A percentile compares a stretch with the other conserved stretches of the same genome.
These are phyloP conservation scores for Psilocybe cyanescens DNA, from an alignment of 768 basidiomycete genomes.

Conservation along the genomic window DNA sequence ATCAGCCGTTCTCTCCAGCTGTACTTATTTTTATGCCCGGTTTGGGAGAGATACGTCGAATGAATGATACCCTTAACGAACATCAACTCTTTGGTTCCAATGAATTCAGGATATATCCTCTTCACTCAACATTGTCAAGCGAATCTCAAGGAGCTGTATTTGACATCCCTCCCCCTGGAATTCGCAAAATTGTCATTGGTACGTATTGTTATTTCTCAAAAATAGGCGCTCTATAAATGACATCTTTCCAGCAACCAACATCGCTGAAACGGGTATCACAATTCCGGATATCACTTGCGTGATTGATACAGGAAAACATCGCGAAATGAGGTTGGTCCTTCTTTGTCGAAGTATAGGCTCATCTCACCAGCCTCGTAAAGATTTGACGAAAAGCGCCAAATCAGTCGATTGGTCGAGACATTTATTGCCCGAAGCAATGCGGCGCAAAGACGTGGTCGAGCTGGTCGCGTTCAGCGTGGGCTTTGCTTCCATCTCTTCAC, in stretches of 20 bases:
- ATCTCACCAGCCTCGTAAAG: slow-evolving; percentile 36
- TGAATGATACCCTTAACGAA: slow-evolving; percentile 80
- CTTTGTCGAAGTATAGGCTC: background rate
- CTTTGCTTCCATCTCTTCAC: slow-evolving; percentile 97
- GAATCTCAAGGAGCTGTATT: slow-evolving; percentile 93
- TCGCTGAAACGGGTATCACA: slow-evolving; percentile 97
- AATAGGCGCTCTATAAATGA: slow-evolving; percentile 6
- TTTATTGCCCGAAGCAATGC: slow-evolving; percentile 93
- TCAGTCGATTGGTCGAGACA: slow-evolving; percentile 89
- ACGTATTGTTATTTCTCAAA: slow-evolving; percentile 22
- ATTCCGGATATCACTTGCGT: slow-evolving; percentile 98
- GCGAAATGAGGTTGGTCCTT: slow-evolving; percentile 78
- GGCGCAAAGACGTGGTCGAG: slow-evolving; percentile 85
- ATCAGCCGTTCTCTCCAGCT: slow-evolving; percentile 70
- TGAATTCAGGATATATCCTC: slow-evolving; percentile 76
- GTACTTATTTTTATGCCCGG: slow-evolving; percentile 95
- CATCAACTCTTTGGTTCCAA: slow-evolving; percentile 73
- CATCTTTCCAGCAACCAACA: slow-evolving; percentile 72
- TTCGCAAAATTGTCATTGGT: slow-evolving; percentile 96
- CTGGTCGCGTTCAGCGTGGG: slow-evolving; percentile 88
- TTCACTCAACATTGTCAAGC: slow-evolving; percentile 93
- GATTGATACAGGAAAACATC: slow-evolving; percentile 91
- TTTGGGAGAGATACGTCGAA: slow-evolving; percentile 86
- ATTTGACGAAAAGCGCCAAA: slow-evolving; percentile 96
- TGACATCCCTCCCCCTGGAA: slow-evolving; percentile 77